Percentiles rank a stretch among this genome's conserved stretches.
Evolutionary conservation across 192 early-diverging fungal genomes (phyloP).

Genomic region (Mortierella alpina): DNA sequence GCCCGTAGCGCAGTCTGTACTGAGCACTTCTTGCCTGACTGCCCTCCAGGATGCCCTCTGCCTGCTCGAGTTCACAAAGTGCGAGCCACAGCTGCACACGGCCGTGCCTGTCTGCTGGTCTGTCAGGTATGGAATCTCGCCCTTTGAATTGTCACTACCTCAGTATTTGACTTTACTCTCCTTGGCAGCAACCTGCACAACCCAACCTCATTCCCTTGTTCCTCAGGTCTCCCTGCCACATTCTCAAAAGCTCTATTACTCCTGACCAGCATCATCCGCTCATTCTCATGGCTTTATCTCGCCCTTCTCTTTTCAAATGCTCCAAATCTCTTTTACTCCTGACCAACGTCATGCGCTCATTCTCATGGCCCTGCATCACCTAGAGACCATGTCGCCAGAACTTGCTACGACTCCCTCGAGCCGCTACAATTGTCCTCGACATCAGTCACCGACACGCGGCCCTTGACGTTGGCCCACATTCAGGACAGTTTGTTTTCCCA

Average conservation of each 20-base stretch:
- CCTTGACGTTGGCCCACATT: conserved; percentile 1
- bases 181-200: neutral
- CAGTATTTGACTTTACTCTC: neutral
- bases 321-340: neutral
- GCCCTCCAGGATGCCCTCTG: conserved; percentile 35
- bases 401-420: conserved; percentile 15
- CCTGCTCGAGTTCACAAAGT: conserved; percentile 42
- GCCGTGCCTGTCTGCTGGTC: conserved; percentile 31
- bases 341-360: neutral
- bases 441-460: neutral
- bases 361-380: neutral
- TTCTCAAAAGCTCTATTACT: too few species aligned
- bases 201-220: neutral
- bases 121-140: conserved; percentile 19
- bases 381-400: conserved; percentile 21
- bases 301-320: too few species aligned
- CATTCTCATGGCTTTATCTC: too few species aligned
- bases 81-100: neutral
- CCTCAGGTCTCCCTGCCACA: too few species aligned
- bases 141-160: neutral
- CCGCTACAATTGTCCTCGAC: neutral
- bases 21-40: conserved; percentile 5
- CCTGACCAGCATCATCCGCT: too few species aligned
- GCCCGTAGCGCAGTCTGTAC: conserved; percentile 2
- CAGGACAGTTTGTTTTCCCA: conserved; percentile 12